Conservation (phyloP, 2,329 filamentous ascomycete genomes). For the Colletotrichum gigasporum region DNA sequence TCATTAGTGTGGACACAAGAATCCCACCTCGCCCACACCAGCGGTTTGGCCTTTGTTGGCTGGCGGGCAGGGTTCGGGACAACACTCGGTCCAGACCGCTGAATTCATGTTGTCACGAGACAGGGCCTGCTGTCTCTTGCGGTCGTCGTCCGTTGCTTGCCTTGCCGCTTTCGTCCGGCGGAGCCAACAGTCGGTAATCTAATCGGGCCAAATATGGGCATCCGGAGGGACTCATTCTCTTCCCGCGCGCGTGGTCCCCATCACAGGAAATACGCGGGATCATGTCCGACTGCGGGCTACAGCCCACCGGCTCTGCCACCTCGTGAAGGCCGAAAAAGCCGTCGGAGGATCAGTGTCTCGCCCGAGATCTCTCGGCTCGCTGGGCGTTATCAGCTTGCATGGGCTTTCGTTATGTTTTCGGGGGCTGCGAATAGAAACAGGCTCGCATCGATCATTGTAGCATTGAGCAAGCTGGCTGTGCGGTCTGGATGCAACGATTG, state of each 20-base stretch:
- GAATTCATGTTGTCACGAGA: neutral
- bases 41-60: neutral
- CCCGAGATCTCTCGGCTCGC: constrained; percentile 14
- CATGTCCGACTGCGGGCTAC: neutral
- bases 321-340: neutral
- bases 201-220: neutral
- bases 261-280: too few relatives aligned
- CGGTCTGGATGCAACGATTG: neutral
- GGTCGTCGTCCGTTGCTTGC: neutral
- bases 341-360: constrained; percentile 14
- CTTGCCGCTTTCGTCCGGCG: neutral
- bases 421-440: neutral
- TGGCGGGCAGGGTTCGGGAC: neutral
- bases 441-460: neutral
- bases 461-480: neutral
- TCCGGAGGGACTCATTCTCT: too few relatives aligned
- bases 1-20: constrained; percentile 21
- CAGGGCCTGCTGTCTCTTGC: neutral
- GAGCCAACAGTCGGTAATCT: neutral
- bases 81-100: constrained; percentile 1
- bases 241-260: too few relatives aligned
- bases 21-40: neutral
- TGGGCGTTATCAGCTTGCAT: neutral
- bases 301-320: neutral
- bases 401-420: neutral